A percentile compares a stretch with the other conserved stretches of the same genome.
These are phyloP conservation scores for Fusarium citri DNA, from an alignment of 2,329 filamentous ascomycete species.

Conservation along the genomic window DNA sequence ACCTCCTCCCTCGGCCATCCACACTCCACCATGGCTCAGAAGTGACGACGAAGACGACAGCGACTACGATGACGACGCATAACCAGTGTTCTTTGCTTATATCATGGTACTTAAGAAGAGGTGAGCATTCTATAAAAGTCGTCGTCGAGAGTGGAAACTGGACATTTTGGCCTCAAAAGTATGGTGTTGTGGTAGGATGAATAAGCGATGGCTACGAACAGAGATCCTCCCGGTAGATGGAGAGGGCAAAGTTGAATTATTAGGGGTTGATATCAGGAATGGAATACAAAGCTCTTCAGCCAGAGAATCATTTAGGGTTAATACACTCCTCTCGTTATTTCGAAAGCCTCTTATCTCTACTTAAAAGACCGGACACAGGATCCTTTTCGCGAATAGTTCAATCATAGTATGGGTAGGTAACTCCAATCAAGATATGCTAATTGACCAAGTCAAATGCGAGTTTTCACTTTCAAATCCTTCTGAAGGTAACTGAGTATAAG, in stretches of 20 bases:
- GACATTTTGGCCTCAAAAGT: background rate
- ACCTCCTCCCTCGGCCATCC: constrained; percentile 24
- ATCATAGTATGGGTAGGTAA: background rate
- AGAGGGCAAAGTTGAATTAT: background rate
- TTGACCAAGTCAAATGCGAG: background rate
- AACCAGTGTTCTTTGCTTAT: background rate
- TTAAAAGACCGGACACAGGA: background rate
- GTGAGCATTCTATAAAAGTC: background rate
- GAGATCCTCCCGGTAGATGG: background rate
- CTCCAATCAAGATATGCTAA: background rate
- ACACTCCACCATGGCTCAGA: constrained; percentile 32
- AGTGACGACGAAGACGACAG: background rate
- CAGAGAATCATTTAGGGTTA: background rate
- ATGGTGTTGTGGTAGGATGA: too few relatives aligned
- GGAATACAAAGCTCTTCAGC: background rate
- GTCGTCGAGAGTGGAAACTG: background rate
- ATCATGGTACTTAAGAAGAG: background rate
- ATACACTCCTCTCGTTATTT: background rate
- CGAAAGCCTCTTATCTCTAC: background rate
- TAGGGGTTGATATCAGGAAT: background rate
- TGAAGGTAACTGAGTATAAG: background rate
- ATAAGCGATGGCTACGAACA: background rate
- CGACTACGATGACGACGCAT: background rate
- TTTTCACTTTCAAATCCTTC: background rate
- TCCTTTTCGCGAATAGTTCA: background rate